phyloP scores from a whole-genome alignment of 164 flowering plant genomes.

The Tetrastigma voinierianum region DNA sequence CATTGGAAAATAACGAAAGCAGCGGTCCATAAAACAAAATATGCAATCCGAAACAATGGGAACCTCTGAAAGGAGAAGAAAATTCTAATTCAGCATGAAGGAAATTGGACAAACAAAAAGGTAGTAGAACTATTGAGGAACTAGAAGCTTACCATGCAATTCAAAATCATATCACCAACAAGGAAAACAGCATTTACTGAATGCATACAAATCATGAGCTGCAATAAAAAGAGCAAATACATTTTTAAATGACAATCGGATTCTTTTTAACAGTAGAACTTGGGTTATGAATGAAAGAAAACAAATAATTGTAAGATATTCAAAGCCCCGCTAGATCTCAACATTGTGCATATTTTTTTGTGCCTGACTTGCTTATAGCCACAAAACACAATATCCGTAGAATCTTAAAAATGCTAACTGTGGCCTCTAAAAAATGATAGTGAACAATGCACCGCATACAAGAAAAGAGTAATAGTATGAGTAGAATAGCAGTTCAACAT shows the following conservation, averaged over 20 bases:
- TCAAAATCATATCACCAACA: conserved; percentile 51
- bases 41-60: conserved; percentile 56
- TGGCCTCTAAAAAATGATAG: too few species aligned
- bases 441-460: too few species aligned
- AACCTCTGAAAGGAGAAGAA: conserved; percentile 41
- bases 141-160: conserved; percentile 40
- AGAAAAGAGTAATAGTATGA: too few species aligned
- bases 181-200: conserved; percentile 51
- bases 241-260: neutral
- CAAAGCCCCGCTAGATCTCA: neutral
- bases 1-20: conserved; percentile 55
- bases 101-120: neutral
- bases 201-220: conserved; percentile 49
- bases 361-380: too few species aligned
- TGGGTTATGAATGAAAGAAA: neutral
- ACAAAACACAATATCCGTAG: too few species aligned
- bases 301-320: neutral
- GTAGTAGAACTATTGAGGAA: neutral
- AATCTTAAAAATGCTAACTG: too few species aligned
- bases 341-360: neutral
- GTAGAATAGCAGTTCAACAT: too few species aligned
- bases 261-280: neutral
- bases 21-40: conserved; percentile 50
- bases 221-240: conserved; percentile 15
- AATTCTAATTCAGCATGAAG: neutral